Percentiles rank a stretch among this genome's conserved stretches.
Conservation (phyloP, 495 filamentous ascomycete genomes). For the Parmelia sp. region DNA sequence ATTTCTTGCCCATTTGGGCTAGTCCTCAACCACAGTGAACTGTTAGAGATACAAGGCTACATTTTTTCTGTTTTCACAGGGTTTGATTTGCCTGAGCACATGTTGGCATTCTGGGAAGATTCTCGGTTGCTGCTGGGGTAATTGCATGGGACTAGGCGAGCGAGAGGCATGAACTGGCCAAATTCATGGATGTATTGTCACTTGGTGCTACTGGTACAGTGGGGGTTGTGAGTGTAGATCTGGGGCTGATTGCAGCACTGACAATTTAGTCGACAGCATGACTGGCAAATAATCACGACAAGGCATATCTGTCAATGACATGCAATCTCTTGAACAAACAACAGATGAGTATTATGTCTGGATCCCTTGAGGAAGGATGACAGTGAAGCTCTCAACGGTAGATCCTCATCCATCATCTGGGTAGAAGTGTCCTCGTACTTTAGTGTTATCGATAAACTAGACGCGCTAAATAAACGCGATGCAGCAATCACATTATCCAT, state of each 20-base stretch:
- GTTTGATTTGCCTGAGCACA: background rate
- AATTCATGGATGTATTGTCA: background rate
- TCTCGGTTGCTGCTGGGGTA: background rate
- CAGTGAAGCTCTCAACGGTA: background rate
- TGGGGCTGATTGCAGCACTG: background rate
- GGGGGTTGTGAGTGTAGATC: background rate
- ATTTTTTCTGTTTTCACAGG: background rate
- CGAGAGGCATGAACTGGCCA: background rate
- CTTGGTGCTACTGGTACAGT: background rate
- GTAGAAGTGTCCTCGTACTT: background rate
- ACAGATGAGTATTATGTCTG: too few species aligned
- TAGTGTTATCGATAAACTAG: background rate
- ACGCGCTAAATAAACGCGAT: conserved; percentile 16
- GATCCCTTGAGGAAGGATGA: too few species aligned
- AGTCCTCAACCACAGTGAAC: background rate
- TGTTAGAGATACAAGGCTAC: background rate
- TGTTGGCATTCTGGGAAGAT: too few species aligned
- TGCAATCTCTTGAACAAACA: background rate
- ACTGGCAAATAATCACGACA: background rate
- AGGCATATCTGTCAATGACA: background rate
- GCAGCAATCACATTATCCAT: background rate
- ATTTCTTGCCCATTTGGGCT: background rate
- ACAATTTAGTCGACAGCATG: background rate
- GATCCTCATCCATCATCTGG: background rate
- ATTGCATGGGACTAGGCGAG: background rate